A percentile compares a stretch with the other conserved stretches of the same genome.
Evolutionary conservation across 768 basidiomycete genomes (phyloP).

Genomic region (Amanita rubescens): DNA sequence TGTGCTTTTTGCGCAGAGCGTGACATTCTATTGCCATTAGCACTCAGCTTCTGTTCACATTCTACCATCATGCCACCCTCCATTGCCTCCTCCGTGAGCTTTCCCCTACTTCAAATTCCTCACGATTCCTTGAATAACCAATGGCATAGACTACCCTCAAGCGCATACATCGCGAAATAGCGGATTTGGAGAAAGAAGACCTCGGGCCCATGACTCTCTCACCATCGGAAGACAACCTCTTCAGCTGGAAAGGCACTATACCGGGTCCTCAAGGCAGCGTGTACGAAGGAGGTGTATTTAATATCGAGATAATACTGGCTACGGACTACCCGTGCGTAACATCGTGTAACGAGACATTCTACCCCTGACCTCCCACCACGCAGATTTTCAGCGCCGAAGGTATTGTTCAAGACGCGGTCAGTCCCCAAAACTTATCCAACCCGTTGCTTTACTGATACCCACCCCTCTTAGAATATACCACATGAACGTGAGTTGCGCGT

Average conservation of each 20-base stretch:
- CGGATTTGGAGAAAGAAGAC: constrained; percentile 78
- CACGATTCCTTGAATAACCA: not conserved
- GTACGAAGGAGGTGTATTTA: constrained; percentile 74
- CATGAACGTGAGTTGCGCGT: constrained; percentile 53
- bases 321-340: constrained; percentile 73
- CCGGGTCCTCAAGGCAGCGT: constrained; percentile 80
- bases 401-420: constrained; percentile 68
- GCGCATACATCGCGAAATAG: constrained; percentile 77
- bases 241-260: constrained; percentile 68
- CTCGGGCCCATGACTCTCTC: constrained; percentile 63
- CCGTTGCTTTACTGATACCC: not conserved
- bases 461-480: constrained; percentile 64
- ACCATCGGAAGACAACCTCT: constrained; percentile 59
- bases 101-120: not conserved
- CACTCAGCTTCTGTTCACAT: not conserved
- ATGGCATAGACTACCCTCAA: constrained; percentile 54
- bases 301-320: constrained; percentile 57
- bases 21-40: not conserved
- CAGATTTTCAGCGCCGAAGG: constrained; percentile 76
- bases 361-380: constrained; percentile 2
- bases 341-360: constrained; percentile 4
- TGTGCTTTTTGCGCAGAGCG: not conserved
- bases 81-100: constrained; percentile 19
- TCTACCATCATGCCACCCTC: constrained; percentile 16
- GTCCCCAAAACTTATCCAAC: constrained; percentile 10